Evolutionary conservation across 2,329 filamentous ascomycete species (phyloP).

Genomic region (Didymella pinodella): DNA sequence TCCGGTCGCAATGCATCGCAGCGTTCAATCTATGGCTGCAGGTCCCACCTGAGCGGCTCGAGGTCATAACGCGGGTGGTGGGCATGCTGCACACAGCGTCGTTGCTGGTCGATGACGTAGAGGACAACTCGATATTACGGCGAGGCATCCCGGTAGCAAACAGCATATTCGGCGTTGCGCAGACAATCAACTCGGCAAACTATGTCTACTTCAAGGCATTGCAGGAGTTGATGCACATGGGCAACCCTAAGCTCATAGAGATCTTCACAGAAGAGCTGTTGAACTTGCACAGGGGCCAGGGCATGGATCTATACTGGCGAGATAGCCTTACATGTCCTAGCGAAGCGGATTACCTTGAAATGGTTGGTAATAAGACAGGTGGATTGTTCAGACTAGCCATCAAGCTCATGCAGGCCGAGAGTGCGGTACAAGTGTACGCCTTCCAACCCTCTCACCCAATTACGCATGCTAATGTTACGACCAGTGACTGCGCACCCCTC

Average conservation of each 20-base stretch:
- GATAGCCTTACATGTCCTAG: slow-evolving; percentile 83
- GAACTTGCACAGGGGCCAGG: slow-evolving; percentile 85
- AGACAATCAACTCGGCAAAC: slow-evolving; percentile 91
- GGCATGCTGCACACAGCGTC: slow-evolving; percentile 88
- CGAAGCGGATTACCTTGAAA: slow-evolving; percentile 91
- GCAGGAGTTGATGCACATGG: slow-evolving; percentile 74
- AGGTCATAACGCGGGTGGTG: slow-evolving; percentile 79
- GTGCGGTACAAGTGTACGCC: slow-evolving; percentile 54
- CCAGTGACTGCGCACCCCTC: slow-evolving; percentile 77
- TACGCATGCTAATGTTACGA: not conserved
- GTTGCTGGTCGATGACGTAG: slow-evolving; percentile 85
- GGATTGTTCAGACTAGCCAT: slow-evolving; percentile 85
- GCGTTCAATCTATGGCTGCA: slow-evolving; percentile 84
- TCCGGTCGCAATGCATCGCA: slow-evolving; percentile 78
- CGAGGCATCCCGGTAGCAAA: slow-evolving; percentile 84
- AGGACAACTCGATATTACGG: slow-evolving; percentile 79
- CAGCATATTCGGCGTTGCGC: slow-evolving; percentile 82
- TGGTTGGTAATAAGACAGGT: slow-evolving; percentile 91
- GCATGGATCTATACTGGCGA: slow-evolving; percentile 91
- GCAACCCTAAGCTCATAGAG: slow-evolving; percentile 70
- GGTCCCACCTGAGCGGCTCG: slow-evolving; percentile 73
- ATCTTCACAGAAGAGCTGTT: slow-evolving; percentile 84
- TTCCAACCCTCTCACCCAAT: not conserved
- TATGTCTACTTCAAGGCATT: slow-evolving; percentile 87
- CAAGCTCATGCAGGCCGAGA: slow-evolving; percentile 86